Evolutionary conservation across 2,329 filamentous ascomycete genomes (phyloP).

Genomic region (Aspergillus fijiensis): DNA sequence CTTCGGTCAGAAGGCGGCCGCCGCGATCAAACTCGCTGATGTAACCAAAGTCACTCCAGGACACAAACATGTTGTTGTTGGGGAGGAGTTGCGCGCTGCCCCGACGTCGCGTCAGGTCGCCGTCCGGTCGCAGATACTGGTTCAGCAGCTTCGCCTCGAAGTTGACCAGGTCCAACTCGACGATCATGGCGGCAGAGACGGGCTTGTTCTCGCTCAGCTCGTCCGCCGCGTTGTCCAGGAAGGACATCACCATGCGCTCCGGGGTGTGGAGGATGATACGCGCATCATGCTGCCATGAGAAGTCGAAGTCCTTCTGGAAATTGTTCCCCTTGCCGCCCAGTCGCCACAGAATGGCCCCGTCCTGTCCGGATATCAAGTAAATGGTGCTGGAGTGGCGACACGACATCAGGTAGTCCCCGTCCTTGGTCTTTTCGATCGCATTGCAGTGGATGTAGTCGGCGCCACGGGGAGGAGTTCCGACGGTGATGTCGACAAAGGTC

Average conservation of each 20-base stretch:
- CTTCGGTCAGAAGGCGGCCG: background rate
- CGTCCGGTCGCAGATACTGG: background rate
- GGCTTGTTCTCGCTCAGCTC: background rate
- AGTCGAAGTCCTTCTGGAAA: background rate
- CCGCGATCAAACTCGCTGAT: conserved; percentile 5
- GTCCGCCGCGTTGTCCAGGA: conserved; percentile 3
- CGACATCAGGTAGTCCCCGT: conserved; percentile 3
- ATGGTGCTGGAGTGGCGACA: conserved; percentile 1
- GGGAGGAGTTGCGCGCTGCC: conserved; percentile 1
- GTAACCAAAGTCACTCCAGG: background rate
- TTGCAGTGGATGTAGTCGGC: background rate
- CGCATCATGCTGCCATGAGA: conserved; percentile 2
- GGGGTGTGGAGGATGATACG: background rate
- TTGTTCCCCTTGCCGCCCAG: conserved; percentile 1
- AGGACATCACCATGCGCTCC: background rate
- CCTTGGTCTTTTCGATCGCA: background rate
- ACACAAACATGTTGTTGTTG: background rate
- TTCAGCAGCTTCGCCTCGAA: background rate
- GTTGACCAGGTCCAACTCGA: background rate
- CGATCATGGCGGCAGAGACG: conserved; percentile 1
- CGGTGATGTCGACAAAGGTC: background rate
- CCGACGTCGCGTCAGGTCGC: background rate
- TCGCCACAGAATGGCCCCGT: conserved; percentile 1
- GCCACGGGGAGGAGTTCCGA: background rate
- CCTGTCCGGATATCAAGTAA: background rate